phyloP scores from a whole-genome alignment of 2,329 filamentous ascomycete genomes.

The Botrytis porri region DNA sequence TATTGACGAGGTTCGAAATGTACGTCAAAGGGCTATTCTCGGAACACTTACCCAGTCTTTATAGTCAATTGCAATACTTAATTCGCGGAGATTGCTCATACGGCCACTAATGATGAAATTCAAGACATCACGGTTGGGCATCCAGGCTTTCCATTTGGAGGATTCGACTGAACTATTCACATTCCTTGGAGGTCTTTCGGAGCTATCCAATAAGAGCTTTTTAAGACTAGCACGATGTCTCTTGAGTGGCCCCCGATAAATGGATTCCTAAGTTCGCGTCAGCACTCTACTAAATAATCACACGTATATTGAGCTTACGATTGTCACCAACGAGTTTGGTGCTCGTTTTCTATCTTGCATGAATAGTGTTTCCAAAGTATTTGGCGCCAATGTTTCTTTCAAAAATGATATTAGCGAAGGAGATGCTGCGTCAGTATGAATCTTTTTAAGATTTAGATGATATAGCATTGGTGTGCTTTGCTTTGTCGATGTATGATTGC shows the following conservation, averaged over 20 bases:
- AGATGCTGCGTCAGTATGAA: constrained; percentile 73
- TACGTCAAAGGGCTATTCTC: background rate
- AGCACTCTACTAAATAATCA: constrained; percentile 16
- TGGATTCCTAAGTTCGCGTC: constrained; percentile 47
- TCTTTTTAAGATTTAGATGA: constrained; percentile 64
- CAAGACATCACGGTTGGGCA: constrained; percentile 65
- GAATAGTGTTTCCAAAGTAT: constrained; percentile 76
- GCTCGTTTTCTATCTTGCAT: constrained; percentile 61
- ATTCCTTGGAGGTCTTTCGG: constrained; percentile 48
- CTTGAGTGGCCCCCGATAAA: constrained; percentile 67
- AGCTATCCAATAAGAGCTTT: constrained; percentile 72
- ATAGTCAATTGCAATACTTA: constrained; percentile 70
- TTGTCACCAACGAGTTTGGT: constrained; percentile 55
- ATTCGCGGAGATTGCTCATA: constrained; percentile 68
- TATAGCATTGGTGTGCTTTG: constrained; percentile 49
- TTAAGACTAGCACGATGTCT: constrained; percentile 69
- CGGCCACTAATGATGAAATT: constrained; percentile 73
- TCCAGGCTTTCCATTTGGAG: constrained; percentile 65
- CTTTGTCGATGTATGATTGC: constrained; percentile 33
- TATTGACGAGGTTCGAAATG: background rate
- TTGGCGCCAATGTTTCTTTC: constrained; percentile 73
- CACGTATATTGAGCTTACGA: constrained; percentile 40
- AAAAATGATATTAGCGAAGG: constrained; percentile 68
- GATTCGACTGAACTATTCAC: constrained; percentile 40
- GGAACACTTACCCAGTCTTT: constrained; percentile 70